Percentiles rank a stretch among this genome's conserved stretches.
Conservation (phyloP, 805 yeast genomes). For the Naumovozyma baii region DNA sequence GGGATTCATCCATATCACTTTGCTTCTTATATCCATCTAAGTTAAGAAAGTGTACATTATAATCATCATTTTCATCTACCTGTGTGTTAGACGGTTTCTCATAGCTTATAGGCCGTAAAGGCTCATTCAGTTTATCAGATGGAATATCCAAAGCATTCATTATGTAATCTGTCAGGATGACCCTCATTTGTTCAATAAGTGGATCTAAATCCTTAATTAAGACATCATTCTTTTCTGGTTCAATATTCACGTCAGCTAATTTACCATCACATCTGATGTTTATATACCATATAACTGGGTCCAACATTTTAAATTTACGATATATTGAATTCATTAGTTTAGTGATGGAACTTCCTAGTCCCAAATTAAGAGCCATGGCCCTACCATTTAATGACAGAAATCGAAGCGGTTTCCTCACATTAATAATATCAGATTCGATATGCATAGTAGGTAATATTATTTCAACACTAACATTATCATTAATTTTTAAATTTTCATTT, state of each 20-base stretch:
- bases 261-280: slow-evolving; percentile 16
- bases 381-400: slow-evolving; percentile 31
- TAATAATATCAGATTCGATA: slow-evolving; percentile 20
- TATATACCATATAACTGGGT: slow-evolving; percentile 32
- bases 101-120: no score
- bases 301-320: slow-evolving; percentile 12
- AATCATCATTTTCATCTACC: no score
- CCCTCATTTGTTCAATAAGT: slow-evolving; percentile 12
- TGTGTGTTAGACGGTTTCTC: no score
- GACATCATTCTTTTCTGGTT: slow-evolving; percentile 37
- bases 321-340: slow-evolving; percentile 22
- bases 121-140: neutral
- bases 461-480: slow-evolving; percentile 7
- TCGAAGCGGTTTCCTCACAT: slow-evolving; percentile 16
- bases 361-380: slow-evolving; percentile 22
- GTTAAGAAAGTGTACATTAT: no score
- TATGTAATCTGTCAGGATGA: neutral
- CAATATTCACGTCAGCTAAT: slow-evolving; percentile 34
- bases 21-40: neutral
- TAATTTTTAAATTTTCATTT: slow-evolving; percentile 6
- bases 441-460: slow-evolving; percentile 30
- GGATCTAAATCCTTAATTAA: slow-evolving; percentile 20
- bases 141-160: neutral
- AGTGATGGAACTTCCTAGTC: slow-evolving; percentile 27
- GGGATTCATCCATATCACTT: neutral